phyloP scores from a whole-genome alignment of 73 alveolate species.

The Paramecium octaurelia region DNA sequence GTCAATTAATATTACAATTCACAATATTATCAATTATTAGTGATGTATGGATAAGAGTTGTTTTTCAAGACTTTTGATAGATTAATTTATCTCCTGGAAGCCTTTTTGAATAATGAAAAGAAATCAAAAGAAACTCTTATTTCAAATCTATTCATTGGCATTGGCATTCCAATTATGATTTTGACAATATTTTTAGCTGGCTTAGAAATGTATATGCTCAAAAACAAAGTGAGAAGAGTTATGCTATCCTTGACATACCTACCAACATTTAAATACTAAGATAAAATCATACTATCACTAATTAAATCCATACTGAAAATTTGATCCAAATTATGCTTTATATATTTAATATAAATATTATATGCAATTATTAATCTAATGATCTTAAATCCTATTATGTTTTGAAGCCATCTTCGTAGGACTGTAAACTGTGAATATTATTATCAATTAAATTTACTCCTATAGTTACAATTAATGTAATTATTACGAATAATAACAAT shows the following conservation, averaged over 20 bases:
- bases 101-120: not conserved
- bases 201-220: not conserved
- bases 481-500: too few relatives aligned
- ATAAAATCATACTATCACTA: slow-evolving; percentile 19
- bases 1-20: not conserved
- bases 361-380: not conserved
- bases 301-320: slow-evolving; percentile 32
- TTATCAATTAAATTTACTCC: not conserved
- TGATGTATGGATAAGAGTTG: not conserved
- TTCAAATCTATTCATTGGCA: not conserved
- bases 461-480: too few relatives aligned
- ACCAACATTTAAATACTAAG: slow-evolving; percentile 26
- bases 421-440: not conserved
- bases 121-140: not conserved
- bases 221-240: not conserved
- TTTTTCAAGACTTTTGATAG: not conserved
- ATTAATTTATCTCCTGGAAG: not conserved
- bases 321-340: not conserved
- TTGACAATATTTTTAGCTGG: not conserved
- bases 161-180: not conserved
- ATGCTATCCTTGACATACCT: not conserved
- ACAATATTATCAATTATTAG: not conserved
- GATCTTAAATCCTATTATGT: not conserved
- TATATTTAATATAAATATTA: not conserved
- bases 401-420: not conserved